Conservation (phyloP, 371 early-diverging fungal species). For the Mucor piriformis region DNA sequence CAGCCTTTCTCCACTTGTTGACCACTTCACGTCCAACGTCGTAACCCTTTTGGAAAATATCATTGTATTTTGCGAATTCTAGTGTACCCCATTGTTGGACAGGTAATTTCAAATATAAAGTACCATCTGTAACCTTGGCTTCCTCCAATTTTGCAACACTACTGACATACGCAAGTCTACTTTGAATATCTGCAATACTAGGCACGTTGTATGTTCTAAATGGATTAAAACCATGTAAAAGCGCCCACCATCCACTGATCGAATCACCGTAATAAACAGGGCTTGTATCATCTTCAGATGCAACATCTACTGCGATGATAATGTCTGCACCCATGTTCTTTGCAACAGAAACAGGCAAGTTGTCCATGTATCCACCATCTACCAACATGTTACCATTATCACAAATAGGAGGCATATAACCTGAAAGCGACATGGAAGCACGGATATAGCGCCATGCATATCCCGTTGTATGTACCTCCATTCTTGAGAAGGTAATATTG, state of each 20-base stretch:
- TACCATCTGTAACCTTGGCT: constrained; percentile 85
- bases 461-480: constrained; percentile 93
- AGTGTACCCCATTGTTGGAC: constrained; percentile 88
- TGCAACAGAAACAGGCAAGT: constrained; percentile 97
- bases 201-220: constrained; percentile 81
- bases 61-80: constrained; percentile 88
- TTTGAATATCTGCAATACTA: constrained; percentile 97
- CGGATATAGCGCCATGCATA: constrained; percentile 98
- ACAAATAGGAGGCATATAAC: constrained; percentile 94
- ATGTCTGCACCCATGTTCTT: constrained; percentile 88
- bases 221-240: constrained; percentile 85
- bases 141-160: constrained; percentile 89
- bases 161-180: constrained; percentile 95
- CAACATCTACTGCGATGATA: constrained; percentile 98
- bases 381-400: constrained; percentile 96
- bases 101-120: constrained; percentile 88
- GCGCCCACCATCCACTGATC: constrained; percentile 93
- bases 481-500: constrained; percentile 94
- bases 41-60: constrained; percentile 93
- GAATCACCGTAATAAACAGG: constrained; percentile 90
- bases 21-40: constrained; percentile 85
- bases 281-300: constrained; percentile 87
- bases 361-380: constrained; percentile 99
- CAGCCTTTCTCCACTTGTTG: constrained; percentile 82
- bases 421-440: constrained; percentile 98